Evolutionary conservation across 495 filamentous ascomycete genomes (phyloP).

Genomic region (Podospora bellae-mahoneyi): DNA sequence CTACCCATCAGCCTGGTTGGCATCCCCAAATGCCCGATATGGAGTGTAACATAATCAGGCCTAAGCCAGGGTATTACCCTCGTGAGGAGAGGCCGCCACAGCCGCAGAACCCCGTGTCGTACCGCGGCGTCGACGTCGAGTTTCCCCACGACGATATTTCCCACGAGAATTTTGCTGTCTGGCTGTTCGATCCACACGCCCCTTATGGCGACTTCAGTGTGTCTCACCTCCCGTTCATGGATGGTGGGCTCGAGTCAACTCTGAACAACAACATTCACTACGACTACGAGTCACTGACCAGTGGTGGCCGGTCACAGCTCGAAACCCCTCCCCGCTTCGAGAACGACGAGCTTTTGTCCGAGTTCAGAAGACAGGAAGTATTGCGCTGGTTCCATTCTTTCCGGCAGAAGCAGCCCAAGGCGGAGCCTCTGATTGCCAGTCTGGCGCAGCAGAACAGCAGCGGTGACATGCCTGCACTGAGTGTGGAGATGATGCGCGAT

Average conservation of each 20-base stretch:
- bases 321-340: slow-evolving; percentile 68
- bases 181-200: slow-evolving; percentile 48
- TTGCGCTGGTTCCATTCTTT: slow-evolving; percentile 74
- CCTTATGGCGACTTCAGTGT: slow-evolving; percentile 41
- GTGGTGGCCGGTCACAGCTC: slow-evolving; percentile 63
- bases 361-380: slow-evolving; percentile 76
- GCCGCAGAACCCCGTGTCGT: slow-evolving; percentile 35
- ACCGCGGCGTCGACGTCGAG: slow-evolving; percentile 27
- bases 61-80: slow-evolving; percentile 42
- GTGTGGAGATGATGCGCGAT: slow-evolving; percentile 83
- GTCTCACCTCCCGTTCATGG: slow-evolving; percentile 44
- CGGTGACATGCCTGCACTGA: slow-evolving; percentile 68
- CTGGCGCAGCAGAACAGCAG: slow-evolving; percentile 64
- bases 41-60: slow-evolving; percentile 42
- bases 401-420: slow-evolving; percentile 68
- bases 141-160: slow-evolving; percentile 38
- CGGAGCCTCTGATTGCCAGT: slow-evolving; percentile 65
- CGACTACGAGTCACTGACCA: slow-evolving; percentile 52
- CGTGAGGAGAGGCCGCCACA: slow-evolving; percentile 37
- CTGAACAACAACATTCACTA: slow-evolving; percentile 52
- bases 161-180: slow-evolving; percentile 47
- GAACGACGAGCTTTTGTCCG: slow-evolving; percentile 73
- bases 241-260: slow-evolving; percentile 49
- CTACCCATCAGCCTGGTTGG: slow-evolving; percentile 29
- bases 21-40: slow-evolving; percentile 38